Base-by-base conservation (phyloP, 768 basidiomycete species). In the Lentinula sp. region DNA sequence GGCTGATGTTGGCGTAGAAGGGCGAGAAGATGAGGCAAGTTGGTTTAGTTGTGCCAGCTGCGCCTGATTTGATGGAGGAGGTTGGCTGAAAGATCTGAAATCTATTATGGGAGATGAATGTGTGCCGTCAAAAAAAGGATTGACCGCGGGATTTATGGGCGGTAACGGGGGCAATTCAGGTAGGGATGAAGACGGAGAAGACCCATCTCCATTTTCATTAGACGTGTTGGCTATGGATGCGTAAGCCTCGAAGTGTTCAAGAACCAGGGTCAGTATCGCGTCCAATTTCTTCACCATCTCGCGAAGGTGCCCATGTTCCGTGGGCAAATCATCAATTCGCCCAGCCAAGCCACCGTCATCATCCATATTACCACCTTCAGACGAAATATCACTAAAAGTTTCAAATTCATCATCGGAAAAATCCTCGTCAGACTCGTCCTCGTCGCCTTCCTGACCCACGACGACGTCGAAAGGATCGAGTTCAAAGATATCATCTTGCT, bases 251-350 rank as follows among this genome's bases (percentile, higher is more conserved):
- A 98, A 89, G 70, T 98, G 90, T 60, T 93, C 85, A 65, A 98
- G 93, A 55, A 97, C 73, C 32, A 95, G 80, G 35, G 84, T 84
- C 32, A 98, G 76, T 66, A 98, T 93, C 2, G 87, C 82, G 69
- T 99, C 97, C 18, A 99, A 82, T 67, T 99, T 99, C 67, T 82
- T 81, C 55, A 92, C 88, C 94, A 97, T 96, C 51, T 87, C 89
- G 59, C 85, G 86, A 51, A 94, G 85, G 64, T 88, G 84, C 52
- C 79, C 81, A 51, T 89, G 71, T 59, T 90, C 85, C 6, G 81
- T 78, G 0, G 78, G 76, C n/a, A 82, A 65, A 52, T 84, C 80
- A 5, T 65, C 65, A 6, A 64, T 63, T 37, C 71, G 65, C 6
- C 50, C 50, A 3, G 73, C 68, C 31, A 60, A 66, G 3, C 66